Percentiles rank a stretch among this genome's conserved stretches.
Conservation (phyloP, 139 green algal genomes). For the Coelastrella sp. region DNA sequence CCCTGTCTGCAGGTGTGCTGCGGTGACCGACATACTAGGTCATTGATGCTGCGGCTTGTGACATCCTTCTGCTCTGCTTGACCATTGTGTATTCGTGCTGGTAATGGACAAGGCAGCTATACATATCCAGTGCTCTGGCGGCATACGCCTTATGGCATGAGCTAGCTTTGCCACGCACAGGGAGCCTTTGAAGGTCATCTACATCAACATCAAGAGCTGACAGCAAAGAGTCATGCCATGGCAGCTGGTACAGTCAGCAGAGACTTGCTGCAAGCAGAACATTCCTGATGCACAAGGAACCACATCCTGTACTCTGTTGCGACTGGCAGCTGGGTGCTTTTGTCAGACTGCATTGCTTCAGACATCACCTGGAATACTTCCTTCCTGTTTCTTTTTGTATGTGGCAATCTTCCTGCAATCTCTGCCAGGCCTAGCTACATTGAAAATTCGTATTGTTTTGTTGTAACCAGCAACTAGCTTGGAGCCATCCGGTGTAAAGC, state of each 20-base stretch:
- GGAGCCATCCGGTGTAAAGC: conserved; percentile 72
- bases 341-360: not conserved
- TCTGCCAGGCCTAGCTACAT: conserved; percentile 76
- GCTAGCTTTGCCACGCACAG: no score
- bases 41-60: no score
- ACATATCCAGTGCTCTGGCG: no score
- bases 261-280: not conserved
- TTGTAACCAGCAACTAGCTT: conserved; percentile 75
- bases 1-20: not conserved
- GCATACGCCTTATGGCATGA: no score
- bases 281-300: not conserved
- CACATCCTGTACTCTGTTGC: not conserved
- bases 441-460: conserved; percentile 66
- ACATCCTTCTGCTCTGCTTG: no score
- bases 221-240: no score
- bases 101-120: no score
- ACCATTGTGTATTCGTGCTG: no score
- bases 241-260: no score
- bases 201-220: no score
- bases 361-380: conserved; percentile 47
- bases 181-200: no score
- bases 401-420: conserved; percentile 58
- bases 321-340: not conserved
- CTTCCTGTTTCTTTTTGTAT: conserved; percentile 42
- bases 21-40: no score